Evolutionary conservation across 495 filamentous ascomycete species (phyloP), one percentile per base, ranked within the genome.

Genomic region (Aspergillus asperescens): DNA sequence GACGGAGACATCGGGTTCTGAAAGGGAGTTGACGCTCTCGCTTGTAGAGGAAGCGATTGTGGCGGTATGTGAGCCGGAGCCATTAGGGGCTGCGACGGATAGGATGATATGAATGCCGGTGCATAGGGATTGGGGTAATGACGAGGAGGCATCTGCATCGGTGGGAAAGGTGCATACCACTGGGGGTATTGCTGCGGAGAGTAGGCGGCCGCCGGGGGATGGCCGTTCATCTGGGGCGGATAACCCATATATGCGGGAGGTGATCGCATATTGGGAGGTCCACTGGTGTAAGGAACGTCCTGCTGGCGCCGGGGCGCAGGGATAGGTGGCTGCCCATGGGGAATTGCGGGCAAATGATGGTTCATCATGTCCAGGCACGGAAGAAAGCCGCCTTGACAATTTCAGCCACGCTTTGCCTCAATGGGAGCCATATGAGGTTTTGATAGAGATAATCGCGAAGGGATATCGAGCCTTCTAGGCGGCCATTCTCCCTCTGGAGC

Each of bases 291-390:
- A 32, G 69, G 58, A 41, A 74, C 62, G 23, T 79, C 78, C 58
- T 77, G 74, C 57, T 75, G 76, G 51, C 75, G 63, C 56, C 77
- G 66, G 8, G 71, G 68, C 49, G 70, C 66, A 40, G 73, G 72
- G 62, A 79, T 73, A 32, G 78, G 74, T 48, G 76, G 74, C 68
- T 77, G 78, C 70, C 75, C 76, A 70, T 76, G 77, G 57, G 75
- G 71, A 67, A 78, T 70, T 47, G 72, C 67, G 57, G 78, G 71
- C 62, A 78, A 59, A 60, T 80, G 74, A 59, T 76, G 73, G 63
- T 80, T 81, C 74, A 81, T 81, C 65, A 70, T 73, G 70, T 70
- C 63, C 59, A 61, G 66, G 62, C 66, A 66, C 45, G 56, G 63
- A 51, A 59, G 54, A 62, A 49, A 63, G 52, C 68, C 65, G 71